These are phyloP conservation scores for Nothophoma quercina DNA, from an alignment of 2,329 filamentous ascomycete genomes.

Conservation along the genomic window DNA sequence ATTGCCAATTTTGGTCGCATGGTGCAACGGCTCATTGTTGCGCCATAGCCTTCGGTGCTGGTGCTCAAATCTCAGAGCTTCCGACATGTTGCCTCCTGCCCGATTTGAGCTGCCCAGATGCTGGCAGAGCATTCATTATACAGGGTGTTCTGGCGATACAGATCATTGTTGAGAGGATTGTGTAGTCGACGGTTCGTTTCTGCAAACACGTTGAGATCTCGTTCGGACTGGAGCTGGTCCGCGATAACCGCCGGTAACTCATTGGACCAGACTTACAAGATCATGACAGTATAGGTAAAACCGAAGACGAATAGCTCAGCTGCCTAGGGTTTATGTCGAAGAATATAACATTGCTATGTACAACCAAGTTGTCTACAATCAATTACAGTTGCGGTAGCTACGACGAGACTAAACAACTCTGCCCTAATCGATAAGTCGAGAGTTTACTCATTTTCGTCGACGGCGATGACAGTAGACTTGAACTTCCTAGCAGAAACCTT, in stretches of 20 bases:
- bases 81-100: conserved; percentile 7
- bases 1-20: no score
- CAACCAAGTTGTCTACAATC: no score
- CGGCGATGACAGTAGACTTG: conserved; percentile 63
- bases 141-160: conserved; percentile 5
- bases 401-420: background rate
- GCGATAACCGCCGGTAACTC: conserved; percentile 2
- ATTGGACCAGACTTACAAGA: no score
- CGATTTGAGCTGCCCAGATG: conserved; percentile 5
- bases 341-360: no score
- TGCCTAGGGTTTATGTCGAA: no score
- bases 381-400: no score
- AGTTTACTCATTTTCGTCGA: conserved; percentile 68
- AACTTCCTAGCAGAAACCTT: conserved; percentile 61
- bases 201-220: conserved; percentile 5
- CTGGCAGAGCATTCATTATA: conserved; percentile 3
- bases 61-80: no score
- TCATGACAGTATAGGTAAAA: no score
- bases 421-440: background rate
- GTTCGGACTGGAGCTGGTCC: conserved; percentile 1
- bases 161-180: background rate
- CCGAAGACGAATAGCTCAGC: no score
- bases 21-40: no score
- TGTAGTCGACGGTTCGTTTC: conserved; percentile 8
- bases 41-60: no score